Evolutionary conservation across 192 early-diverging fungal genomes (phyloP).

Genomic region (Chytriomyces confervae): DNA sequence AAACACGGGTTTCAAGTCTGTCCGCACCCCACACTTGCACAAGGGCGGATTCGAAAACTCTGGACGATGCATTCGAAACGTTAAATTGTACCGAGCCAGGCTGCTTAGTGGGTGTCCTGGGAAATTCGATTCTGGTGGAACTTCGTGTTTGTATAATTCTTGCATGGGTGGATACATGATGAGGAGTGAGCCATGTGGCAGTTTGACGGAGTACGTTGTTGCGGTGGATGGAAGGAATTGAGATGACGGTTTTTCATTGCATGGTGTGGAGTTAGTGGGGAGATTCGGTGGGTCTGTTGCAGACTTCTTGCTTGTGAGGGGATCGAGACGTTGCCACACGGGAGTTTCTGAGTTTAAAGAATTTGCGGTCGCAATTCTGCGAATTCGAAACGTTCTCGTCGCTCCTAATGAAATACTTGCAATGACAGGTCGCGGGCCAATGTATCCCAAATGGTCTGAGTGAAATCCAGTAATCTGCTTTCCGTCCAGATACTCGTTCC

Average conservation of each 20-base stretch:
- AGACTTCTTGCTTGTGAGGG: too few relatives aligned
- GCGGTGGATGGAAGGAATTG: background rate
- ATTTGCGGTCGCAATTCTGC: constrained; percentile 17
- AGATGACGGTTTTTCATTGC: background rate
- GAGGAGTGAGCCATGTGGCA: constrained; percentile 56
- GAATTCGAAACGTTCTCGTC: constrained; percentile 48
- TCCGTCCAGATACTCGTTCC: constrained; percentile 48
- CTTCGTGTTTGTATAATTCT: constrained; percentile 55
- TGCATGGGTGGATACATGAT: constrained; percentile 61
- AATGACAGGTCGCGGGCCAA: constrained; percentile 57
- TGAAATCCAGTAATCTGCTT: constrained; percentile 50
- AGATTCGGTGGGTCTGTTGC: background rate
- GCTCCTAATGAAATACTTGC: constrained; percentile 56
- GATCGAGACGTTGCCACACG: constrained; percentile 14
- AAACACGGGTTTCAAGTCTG: constrained; percentile 50
- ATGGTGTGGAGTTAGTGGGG: background rate
- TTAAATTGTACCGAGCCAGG: constrained; percentile 54
- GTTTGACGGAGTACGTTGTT: constrained; percentile 50
- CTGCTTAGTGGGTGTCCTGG: constrained; percentile 46
- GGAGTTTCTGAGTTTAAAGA: background rate
- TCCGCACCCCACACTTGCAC: constrained; percentile 47
- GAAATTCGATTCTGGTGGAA: constrained; percentile 39
- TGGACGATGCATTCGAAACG: constrained; percentile 48
- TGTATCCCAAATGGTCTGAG: constrained; percentile 51
- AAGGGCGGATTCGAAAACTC: constrained; percentile 46